Percentiles rank a stretch among this genome's conserved stretches.
These are phyloP conservation scores for Durotheca rogersii DNA, from an alignment of 495 filamentous ascomycete genomes.

Conservation along the genomic window DNA sequence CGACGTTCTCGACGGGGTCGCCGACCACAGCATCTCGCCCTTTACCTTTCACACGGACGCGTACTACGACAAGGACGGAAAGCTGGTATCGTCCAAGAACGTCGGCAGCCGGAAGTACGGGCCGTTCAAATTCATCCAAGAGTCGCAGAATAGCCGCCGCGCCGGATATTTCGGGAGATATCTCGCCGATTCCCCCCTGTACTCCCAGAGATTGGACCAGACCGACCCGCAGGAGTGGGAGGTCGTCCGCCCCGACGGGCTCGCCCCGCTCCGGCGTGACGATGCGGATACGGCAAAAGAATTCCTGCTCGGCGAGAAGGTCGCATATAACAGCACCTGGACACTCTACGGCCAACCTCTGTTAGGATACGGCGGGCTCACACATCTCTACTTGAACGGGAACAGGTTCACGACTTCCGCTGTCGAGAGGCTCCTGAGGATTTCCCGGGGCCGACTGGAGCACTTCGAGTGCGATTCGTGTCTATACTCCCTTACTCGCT, in stretches of 20 bases:
- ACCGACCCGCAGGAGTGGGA: conserved; percentile 25
- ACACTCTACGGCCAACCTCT: neutral
- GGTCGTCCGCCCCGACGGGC: conserved; percentile 37
- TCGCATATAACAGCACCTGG: neutral
- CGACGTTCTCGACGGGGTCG: conserved; percentile 29
- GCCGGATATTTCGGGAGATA: conserved; percentile 41
- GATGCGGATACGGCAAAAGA: conserved; percentile 35
- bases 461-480: conserved; percentile 46
- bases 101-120: conserved; percentile 34
- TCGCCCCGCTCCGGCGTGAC: conserved; percentile 30
- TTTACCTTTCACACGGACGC: conserved; percentile 24
- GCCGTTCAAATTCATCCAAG: conserved; percentile 38
- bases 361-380: conserved; percentile 32
- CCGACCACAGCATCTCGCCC: conserved; percentile 27
- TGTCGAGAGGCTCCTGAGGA: conserved; percentile 36
- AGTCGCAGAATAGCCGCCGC: conserved; percentile 38
- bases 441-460: conserved; percentile 40
- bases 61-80: conserved; percentile 41
- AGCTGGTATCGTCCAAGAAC: conserved; percentile 15
- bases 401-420: conserved; percentile 37
- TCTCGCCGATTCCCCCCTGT: conserved; percentile 43
- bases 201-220: conserved; percentile 28
- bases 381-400: conserved; percentile 46
- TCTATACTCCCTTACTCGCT: conserved; percentile 7
- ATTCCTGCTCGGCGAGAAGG: conserved; percentile 25